A percentile compares a stretch with the other conserved stretches of the same genome.
Conservation (phyloP, 345 rosid genomes). For the thale cress (Arabidopsis thaliana) region DNA sequence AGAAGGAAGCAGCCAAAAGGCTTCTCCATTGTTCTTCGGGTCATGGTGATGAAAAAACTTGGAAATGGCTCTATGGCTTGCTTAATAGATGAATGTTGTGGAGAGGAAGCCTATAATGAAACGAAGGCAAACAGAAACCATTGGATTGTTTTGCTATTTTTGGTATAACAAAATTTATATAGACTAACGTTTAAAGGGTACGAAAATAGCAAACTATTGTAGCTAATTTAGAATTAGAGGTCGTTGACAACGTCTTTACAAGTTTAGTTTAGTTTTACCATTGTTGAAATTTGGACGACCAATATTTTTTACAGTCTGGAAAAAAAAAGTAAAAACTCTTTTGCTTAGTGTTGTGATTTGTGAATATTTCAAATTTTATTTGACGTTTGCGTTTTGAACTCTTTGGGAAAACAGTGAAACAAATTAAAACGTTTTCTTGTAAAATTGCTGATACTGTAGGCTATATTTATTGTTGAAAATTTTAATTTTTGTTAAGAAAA, state of each 20-base stretch:
- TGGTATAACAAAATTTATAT: slow-evolving; percentile 20
- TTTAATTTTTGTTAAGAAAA: not conserved
- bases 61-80: slow-evolving; percentile 33
- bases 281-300: not conserved
- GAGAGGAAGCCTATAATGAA: slow-evolving; percentile 34
- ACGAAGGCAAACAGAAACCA: slow-evolving; percentile 39
- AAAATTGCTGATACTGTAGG: not conserved
- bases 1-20: slow-evolving; percentile 66
- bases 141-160: slow-evolving; percentile 26
- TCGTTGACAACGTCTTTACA: slow-evolving; percentile 30
- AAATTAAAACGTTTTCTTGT: not conserved
- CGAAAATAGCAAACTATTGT: slow-evolving; percentile 38
- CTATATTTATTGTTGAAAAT: not conserved
- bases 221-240: slow-evolving; percentile 27
- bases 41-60: slow-evolving; percentile 45
- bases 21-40: slow-evolving; percentile 50
- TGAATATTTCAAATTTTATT: not conserved
- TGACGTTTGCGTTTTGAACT: slow-evolving; percentile 6
- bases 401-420: not conserved
- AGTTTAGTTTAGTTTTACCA: slow-evolving; percentile 29
- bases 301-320: slow-evolving; percentile 1
- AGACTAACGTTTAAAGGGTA: slow-evolving; percentile 1
- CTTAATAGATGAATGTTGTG: slow-evolving; percentile 38
- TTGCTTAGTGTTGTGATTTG: slow-evolving; percentile 9
- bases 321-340: not conserved